Base-by-base conservation (phyloP, 176 grass and related monocot species). In the Avena atlantica region DNA sequence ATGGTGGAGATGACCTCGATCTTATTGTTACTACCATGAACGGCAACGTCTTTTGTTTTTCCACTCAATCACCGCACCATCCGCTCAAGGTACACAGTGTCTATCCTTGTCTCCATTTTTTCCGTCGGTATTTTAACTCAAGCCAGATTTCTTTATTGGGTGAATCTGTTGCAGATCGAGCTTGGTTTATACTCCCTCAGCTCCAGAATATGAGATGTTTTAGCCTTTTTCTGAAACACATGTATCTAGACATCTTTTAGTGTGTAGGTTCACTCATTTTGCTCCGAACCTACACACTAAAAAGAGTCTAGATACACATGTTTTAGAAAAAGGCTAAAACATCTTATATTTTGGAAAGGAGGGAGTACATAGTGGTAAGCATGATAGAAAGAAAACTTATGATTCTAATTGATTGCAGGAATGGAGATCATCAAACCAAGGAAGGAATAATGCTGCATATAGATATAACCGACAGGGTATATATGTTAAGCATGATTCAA, bases 11-110 rank as follows among this genome's bases (percentile, higher is more conserved):
- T 87, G 96, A 98, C 80, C 92, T 98, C 70, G 96, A 98, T 94
- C 90, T 98, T 73, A 92, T 98, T 82, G 93, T 98, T 52, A 92
- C 92, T 78, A 98, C 96, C 67, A 98, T 98, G 96, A 98, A 98
- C 42, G 96, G 96, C 82, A 98, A 94, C 21, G 93, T 96, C 51
- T 98, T 98, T 71, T 96, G 96, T 87, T 98, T 98, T 87, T 96
- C 96, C n/a, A 98, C 93, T 62, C 90, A 90, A 21, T 98, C 93
- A 57, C 93, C 87, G 11, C 93, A 98, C 82, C 96, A 98, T 90
- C 96, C 96, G 61, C 92, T 98, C 47, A 98, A 98, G 96, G 96
- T 94, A 71, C 2, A 6, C 25, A 21, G 3, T 62, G 58, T 81
- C 47, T 84, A 74, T 52, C 19, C 82, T 2, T 57, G 55, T 57